Evolutionary conservation across 345 rosid species (phyloP), one percentile per base, ranked within the genome.

Genomic region (Camelina hispida): DNA sequence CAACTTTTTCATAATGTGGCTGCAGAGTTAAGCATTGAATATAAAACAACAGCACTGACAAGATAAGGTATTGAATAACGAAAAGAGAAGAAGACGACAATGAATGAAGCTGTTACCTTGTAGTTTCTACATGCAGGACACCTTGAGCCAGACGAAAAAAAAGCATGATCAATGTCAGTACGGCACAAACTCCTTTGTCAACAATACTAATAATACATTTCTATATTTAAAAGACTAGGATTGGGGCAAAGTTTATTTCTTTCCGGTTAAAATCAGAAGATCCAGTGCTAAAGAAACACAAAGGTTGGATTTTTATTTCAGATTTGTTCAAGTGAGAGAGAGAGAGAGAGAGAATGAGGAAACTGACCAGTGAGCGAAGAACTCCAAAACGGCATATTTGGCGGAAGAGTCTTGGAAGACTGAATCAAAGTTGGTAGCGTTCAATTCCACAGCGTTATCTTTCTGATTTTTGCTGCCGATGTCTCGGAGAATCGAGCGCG

Each of bases 61-160:
- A 64, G 68, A 59, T 34, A 40, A 59, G 12, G 30, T 34, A 63
- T 17, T 35, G 52, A 48, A 59, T 18, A 60, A 73, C 46, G 38
- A 62, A 63, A 63, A 34, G 56, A 73, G 52, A 18, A 73, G 52
- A 18, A 73, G 43, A 18, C 22, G 32, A 14, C 72, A 75, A n/a
- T 65, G 25, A 52, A 44, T 15, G 30, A 30, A 38, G 17, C 28
- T 22, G 17, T 58, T 88, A 96, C 99, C 98, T 91, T 93, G 61
- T 96, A 96, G 83, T 92, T 96, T 82, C 98, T 86, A 87, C 98
- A 96, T 71, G 98, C 97, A 74, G 98, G 99, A 69, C 99, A 93
- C 99, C 98, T 95, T 87, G 84, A 79, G 63, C 46, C 78, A 59
- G 30, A 28, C 30, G n/a, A 37, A 59, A 7, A 5, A 5, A 69